Evolutionary conservation across 2,329 filamentous ascomycete genomes (phyloP), one percentile per base, ranked within the genome.

Genomic region (Penicillium sp.): DNA sequence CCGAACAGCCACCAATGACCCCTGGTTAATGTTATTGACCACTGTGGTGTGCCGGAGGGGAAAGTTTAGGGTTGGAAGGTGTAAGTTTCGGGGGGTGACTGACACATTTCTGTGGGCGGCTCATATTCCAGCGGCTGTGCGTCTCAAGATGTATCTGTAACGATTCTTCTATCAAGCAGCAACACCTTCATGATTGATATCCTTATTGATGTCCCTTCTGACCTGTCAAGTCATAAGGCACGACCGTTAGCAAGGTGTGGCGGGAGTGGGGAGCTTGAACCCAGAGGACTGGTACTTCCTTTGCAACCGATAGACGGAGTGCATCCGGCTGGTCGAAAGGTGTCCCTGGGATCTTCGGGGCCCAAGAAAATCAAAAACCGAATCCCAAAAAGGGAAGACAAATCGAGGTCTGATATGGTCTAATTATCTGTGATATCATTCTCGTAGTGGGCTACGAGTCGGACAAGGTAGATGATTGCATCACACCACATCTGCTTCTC

Each of bases 301-400:
- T 52, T 42, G 25, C 55, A 60, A 62, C 62, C 63, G 58, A 65
- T 61, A 60, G 57, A 55, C 55, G 61, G 63, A 62, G 63, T 50
- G 43, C 52, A 60, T 64, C 63, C 63, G 63, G 62, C 63, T 65
- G 59, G 63, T 58, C 35, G 10, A 55, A 47, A 45, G n/a, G n/a
- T 31, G 37, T 28, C 38, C 51, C 51, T 53, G 22, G 25, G 50
- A 42, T 53, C 37, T 34, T 41, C 15, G 25, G 50, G 22, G 3
- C 20, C 37, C 22, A 28, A 39, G 39, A 42, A 35, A 20, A 52
- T n/a, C 4, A 25, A 37, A 14, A 37, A 38, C 2, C 12, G 12
- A 35, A 12, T 10, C 34, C 47, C 7, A 25, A 37, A 37, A 35
- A 15, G 20, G 34, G 14, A 14, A 20, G 11, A 17, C 11, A 47